Evolutionary conservation across 2,329 filamentous ascomycete species (phyloP).

Genomic region (Calonectria henricotiae): DNA sequence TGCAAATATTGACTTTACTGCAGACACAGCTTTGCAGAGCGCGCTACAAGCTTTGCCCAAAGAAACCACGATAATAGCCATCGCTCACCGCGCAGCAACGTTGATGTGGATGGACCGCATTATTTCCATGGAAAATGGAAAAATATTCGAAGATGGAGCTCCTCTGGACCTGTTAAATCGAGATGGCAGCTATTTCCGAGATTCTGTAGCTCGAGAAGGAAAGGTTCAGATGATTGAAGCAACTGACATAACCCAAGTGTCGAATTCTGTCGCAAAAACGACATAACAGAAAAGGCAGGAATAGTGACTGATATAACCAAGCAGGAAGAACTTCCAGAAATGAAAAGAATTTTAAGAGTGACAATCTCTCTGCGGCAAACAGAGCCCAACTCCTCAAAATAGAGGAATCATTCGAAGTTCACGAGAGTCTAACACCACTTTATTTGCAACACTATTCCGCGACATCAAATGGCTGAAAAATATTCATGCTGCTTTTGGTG

Average conservation of each 20-base stretch:
- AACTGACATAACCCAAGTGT: neutral
- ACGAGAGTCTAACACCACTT: no score
- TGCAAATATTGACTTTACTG: conserved; percentile 12
- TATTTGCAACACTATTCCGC: no score
- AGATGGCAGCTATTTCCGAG: neutral
- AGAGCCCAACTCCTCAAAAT: no score
- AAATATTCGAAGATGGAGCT: conserved; percentile 8
- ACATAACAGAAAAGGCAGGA: neutral
- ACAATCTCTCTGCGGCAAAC: no score
- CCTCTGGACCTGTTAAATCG: neutral
- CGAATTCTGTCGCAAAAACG: neutral
- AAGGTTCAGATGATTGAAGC: neutral
- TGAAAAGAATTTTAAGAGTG: no score
- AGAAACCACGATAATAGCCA: neutral
- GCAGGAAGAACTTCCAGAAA: no score
- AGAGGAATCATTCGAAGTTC: no score
- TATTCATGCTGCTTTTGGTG: no score
- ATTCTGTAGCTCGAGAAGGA: conserved; percentile 3
- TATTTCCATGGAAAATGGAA: conserved; percentile 1
- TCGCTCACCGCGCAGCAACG: conserved; percentile 4
- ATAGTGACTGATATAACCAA: neutral
- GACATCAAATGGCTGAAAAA: no score
- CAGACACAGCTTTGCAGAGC: neutral
- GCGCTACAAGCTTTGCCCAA: conserved; percentile 4
- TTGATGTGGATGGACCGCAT: conserved; percentile 10